phyloP scores from a whole-genome alignment of 768 basidiomycete species.

The Sporobolomyces roseus region DNA sequence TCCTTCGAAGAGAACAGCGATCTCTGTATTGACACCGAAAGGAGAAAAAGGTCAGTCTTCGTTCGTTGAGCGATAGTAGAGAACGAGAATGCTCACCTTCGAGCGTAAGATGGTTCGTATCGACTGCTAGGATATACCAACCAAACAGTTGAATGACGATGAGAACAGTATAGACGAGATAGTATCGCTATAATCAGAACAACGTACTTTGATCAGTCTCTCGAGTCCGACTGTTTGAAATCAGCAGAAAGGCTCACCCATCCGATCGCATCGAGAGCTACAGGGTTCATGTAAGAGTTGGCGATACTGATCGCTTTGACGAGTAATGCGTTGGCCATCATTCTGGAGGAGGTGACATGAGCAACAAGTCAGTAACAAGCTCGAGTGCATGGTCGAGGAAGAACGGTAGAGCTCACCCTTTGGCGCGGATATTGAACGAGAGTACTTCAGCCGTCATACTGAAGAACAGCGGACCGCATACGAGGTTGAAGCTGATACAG shows the following conservation, averaged over 20 bases:
- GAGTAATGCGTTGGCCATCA: conserved; percentile 22
- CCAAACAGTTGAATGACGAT: conserved; percentile 34
- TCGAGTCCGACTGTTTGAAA: too few relatives aligned
- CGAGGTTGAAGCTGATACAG: conserved; percentile 16
- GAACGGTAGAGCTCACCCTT: neutral
- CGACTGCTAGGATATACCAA: conserved; percentile 41
- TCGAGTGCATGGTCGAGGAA: neutral
- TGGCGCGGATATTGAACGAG: conserved; percentile 31
- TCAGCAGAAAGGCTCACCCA: conserved; percentile 33
- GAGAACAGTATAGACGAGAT: conserved; percentile 44
- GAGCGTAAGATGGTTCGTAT: conserved; percentile 47
- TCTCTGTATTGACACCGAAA: conserved; percentile 22
- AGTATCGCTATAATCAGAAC: neutral
- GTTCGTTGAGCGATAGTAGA: neutral
- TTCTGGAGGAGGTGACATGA: neutral
- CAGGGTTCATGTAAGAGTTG: conserved; percentile 45
- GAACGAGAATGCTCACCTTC: conserved; percentile 37
- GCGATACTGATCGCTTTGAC: conserved; percentile 21
- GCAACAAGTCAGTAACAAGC: neutral
- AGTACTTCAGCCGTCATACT: conserved; percentile 34
- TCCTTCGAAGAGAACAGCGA: conserved; percentile 45
- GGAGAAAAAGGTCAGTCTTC: neutral
- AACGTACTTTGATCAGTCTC: neutral
- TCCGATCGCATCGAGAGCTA: conserved; percentile 44
- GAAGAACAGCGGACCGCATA: conserved; percentile 28